Evolutionary conservation across 2,329 filamentous ascomycete species (phyloP), one percentile per base, ranked within the genome.

Genomic region (Trichoderma sp.): DNA sequence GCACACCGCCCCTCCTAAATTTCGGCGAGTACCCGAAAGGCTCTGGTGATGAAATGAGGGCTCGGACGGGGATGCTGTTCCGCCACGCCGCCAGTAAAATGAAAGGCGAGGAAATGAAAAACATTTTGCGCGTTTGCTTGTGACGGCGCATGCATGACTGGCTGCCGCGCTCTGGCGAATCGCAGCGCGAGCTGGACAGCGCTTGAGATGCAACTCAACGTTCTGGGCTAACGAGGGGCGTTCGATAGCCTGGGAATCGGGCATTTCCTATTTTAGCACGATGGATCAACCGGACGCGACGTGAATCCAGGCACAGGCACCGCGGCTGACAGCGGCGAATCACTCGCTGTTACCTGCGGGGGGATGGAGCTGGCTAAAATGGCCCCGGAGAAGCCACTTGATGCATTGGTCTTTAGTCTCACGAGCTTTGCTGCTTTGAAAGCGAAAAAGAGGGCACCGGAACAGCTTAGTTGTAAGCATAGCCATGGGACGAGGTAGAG

Each of bases 211-310:
- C 65, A 67, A 16, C 35, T 29, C 24, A 27, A 14, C 31, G 35
- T 59, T 65, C 16, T 24, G 45, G 45, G 59, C 71, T 65, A 73
- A 35, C 66, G 38, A 73, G 59, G 69, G 24, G 71, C 27, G 21
- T 69, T 75, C 73, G 64, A 75, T 75, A 75, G 73, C 56, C 16
- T 65, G 45, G 14, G 33, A 63, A 74, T 65, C 67, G 74, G 74
- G 41, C 41, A 75, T 66, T 75, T 75, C 74, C 67, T 75, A 66
- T 65, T 71, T 35, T 75, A 75, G 74, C 29, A 66, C 41, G 29
- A 71, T 18, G 60, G 60, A 63, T 63, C 60, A 63, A 21, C 41
- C 41, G 41, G 41, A 45, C 41, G 41, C 41, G 41, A 45, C 29
- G n/a, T 35, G 18, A 63, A 63, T 63, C 59, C 59, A 63, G 59